Evolutionary conservation across 2,329 filamentous ascomycete species (phyloP), one percentile per base, ranked within the genome.

Genomic region (Phaeosphaeriaceae sp.): DNA sequence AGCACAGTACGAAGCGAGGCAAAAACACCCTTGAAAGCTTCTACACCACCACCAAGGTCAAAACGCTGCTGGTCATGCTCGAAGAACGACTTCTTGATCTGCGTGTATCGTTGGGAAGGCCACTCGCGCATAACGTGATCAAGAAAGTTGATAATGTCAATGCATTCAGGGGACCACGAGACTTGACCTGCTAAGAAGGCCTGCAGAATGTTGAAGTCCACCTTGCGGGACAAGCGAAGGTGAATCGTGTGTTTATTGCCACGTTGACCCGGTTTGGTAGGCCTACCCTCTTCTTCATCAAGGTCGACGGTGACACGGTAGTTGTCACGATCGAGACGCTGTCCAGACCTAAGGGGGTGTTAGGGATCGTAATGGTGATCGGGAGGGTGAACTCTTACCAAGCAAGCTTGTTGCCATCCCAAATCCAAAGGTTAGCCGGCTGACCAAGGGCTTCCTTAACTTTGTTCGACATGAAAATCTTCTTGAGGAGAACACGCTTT

Each of bases 11-110:
- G 85, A 42, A 97, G 86, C 0, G 92, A 92, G 8, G 91, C 86
- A 63, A 96, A 97, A 4, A 92, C 87, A 23, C 94, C 94, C 70
- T 96, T 96, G 77, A 90, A 87, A 0, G 91, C 90, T 65, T 92
- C 85, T 2, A 94, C 79, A 47, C 80, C 85, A 17, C 81, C 76
- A 28, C 86, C 82, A n/a, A 96, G 81, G 3, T 79, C 73, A 6
- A 70, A 69, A 35, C 67, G 73, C 0, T 77, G 73, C 17, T 79
- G 67, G 2, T 81, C 81, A 1, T 76, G 74, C 32, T 84, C 77
- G 73, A 95, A 97, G 68, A 96, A 96, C 6, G 87, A 90, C 11
- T 92, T 85, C 72, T 91, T 93, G 72, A 97, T 88, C 0, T 85
- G 74, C 0, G 87, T 79, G 63, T 90, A 85, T 2, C 79, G 75